Conservation (phyloP, 768 basidiomycete genomes). For the Mycena crocata region DNA sequence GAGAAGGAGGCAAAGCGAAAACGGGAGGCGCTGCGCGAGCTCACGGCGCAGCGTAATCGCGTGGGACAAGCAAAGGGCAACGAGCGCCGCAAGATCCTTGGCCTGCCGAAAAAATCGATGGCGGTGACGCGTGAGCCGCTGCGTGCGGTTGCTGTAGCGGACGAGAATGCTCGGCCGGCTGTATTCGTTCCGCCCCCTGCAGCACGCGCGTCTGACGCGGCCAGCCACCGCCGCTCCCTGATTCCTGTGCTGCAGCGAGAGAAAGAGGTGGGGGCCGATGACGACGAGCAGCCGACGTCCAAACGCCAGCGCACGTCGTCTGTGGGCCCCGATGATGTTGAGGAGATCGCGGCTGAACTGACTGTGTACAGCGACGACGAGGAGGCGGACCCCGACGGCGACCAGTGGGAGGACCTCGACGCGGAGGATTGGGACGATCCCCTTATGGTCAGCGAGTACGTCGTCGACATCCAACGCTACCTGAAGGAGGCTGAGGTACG, state of each 20-base stretch:
- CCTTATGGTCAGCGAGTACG: constrained; percentile 92
- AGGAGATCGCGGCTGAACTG: constrained; percentile 56
- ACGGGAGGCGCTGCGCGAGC: constrained; percentile 27
- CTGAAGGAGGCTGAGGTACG: constrained; percentile 84
- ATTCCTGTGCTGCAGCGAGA: constrained; percentile 27
- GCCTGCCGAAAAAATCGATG: constrained; percentile 23
- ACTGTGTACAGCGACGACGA: constrained; percentile 45
- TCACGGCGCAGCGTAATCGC: constrained; percentile 20
- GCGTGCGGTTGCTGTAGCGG: background rate
- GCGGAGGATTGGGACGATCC: constrained; percentile 91
- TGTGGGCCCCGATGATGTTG: constrained; percentile 46
- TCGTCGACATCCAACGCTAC: constrained; percentile 88
- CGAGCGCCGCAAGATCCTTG: constrained; percentile 22
- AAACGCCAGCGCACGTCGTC: constrained; percentile 41
- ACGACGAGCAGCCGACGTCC: constrained; percentile 18
- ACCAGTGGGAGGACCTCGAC: constrained; percentile 88
- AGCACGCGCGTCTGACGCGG: background rate
- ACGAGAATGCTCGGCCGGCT: background rate
- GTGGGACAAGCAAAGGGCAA: background rate
- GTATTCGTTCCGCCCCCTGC: constrained; percentile 13
- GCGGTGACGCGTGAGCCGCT: constrained; percentile 4
- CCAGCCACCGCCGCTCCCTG: constrained; percentile 9
- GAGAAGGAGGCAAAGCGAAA: constrained; percentile 29
- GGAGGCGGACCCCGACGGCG: constrained; percentile 61
- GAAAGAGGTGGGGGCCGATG: constrained; percentile 19